These are phyloP conservation scores for Fusarium albosuccineum DNA, from an alignment of 2,329 filamentous ascomycete genomes.

Conservation along the genomic window DNA sequence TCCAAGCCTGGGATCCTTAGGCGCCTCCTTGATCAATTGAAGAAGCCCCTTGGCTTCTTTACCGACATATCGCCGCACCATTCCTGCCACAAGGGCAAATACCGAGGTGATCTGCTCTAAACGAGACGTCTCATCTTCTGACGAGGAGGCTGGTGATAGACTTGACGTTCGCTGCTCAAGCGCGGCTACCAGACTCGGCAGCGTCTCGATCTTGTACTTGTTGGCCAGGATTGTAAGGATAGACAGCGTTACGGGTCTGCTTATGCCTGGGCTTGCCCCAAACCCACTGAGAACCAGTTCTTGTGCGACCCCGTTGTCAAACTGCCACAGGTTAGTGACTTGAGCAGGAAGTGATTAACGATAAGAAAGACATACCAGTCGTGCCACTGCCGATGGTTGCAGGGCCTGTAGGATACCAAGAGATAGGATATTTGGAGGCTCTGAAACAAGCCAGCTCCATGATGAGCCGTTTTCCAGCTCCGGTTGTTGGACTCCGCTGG, in stretches of 20 bases:
- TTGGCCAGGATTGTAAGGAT: constrained; percentile 60
- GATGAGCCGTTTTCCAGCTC: constrained; percentile 35
- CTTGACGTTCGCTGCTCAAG: constrained; percentile 45
- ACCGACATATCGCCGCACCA: constrained; percentile 55
- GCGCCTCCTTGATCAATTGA: constrained; percentile 53
- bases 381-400: constrained; percentile 49
- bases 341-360: constrained; percentile 15
- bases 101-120: constrained; percentile 50
- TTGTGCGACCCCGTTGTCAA: constrained; percentile 53
- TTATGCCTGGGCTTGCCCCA: constrained; percentile 29
- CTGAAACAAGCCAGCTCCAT: constrained; percentile 52
- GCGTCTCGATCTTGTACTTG: constrained; percentile 57
- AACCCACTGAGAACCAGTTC: constrained; percentile 50
- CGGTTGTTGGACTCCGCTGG: neutral
- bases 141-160: constrained; percentile 33
- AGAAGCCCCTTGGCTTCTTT: constrained; percentile 51
- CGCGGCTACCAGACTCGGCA: constrained; percentile 42
- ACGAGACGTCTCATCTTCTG: constrained; percentile 23
- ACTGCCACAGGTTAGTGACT: constrained; percentile 45
- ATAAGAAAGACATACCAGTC: constrained; percentile 49
- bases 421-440: constrained; percentile 52
- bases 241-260: constrained; percentile 48
- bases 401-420: constrained; percentile 56
- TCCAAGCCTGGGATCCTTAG: constrained; percentile 51
- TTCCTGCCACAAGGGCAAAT: constrained; percentile 54